Base-by-base conservation (phyloP, 305 asterid genomes). In the Rubia tinctorum region DNA sequence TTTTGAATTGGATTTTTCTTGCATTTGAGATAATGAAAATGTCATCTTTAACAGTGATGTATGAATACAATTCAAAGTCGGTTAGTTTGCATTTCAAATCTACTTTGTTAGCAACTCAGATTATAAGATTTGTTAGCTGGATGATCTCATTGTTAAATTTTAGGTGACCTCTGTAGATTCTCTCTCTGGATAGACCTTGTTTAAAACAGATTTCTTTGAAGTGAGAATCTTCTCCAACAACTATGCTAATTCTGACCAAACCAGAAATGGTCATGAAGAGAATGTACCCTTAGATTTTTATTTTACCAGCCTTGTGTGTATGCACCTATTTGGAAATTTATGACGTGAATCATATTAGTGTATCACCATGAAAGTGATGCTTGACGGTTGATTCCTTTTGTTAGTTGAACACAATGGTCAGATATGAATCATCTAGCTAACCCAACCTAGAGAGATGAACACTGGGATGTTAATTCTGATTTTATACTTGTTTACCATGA, bases 201-300 rank as follows among this genome's bases (percentile, higher is more conserved):
- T 60, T 71, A 43, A 79, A 78, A 73, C 90, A 95, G 99, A 95
- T 95, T 83, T 90, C 97, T 56, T 86, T 95, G 92, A 90, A 89
- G 87, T 95, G 99, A 98, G 97, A 92, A 76, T 87, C 98, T 56
- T 90, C 97, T 75, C 99, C 99, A 18, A 87, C 83, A 71, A 95
- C 98, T 55, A 92, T 95, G 74, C 96, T 95, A 71, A 92, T 95
- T 82, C 79, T 95, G 85, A 85, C 96, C 68, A 95, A 95, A 83
- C 99, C 99, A 25, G 98, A 92, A 81, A 83, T 95, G 93, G 82
- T 95, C 86, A 92, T 98, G 99, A 92, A 84, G 69, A 79, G 55
- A 73, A 62, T 71, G 72, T 60, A 72, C 40, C 23, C 71, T 42
- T 5, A 43, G 77, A 39, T 61, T 69, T 69, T 51, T 34, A 44